These are phyloP conservation scores for Erigeron canadensis DNA, from an alignment of 129 eudicot genomes.

Conservation along the genomic window DNA sequence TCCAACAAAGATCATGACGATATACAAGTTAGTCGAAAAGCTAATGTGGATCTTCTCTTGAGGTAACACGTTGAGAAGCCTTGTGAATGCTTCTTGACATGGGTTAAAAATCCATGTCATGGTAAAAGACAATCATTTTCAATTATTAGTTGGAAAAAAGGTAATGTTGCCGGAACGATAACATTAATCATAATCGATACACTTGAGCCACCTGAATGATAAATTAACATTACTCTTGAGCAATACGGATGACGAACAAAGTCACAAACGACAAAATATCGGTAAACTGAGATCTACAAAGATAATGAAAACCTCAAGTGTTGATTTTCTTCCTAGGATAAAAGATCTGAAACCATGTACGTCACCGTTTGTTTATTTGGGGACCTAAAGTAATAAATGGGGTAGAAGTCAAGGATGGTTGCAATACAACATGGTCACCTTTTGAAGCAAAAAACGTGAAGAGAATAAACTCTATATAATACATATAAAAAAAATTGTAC, in stretches of 20 bases:
- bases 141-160: no score
- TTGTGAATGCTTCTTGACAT: neutral
- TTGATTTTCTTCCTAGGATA: neutral
- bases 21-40: neutral
- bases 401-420: constrained; percentile 1
- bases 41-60: neutral
- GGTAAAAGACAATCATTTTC: no score
- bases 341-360: neutral
- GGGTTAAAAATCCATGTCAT: neutral
- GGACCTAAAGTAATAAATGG: constrained; percentile 13
- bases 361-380: neutral
- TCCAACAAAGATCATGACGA: neutral
- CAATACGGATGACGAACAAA: no score
- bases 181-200: neutral
- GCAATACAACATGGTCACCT: neutral
- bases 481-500: neutral
- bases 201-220: neutral
- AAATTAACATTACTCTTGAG: no score
- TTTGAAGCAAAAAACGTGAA: constrained; percentile 26
- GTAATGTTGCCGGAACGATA: no score
- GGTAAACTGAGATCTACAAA: neutral
- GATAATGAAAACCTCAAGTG: neutral
- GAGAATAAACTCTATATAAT: constrained; percentile 15
- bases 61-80: neutral
- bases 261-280: neutral